Conservation (phyloP, 2,329 filamentous ascomycete genomes). For the Penicillium paneum region DNA sequence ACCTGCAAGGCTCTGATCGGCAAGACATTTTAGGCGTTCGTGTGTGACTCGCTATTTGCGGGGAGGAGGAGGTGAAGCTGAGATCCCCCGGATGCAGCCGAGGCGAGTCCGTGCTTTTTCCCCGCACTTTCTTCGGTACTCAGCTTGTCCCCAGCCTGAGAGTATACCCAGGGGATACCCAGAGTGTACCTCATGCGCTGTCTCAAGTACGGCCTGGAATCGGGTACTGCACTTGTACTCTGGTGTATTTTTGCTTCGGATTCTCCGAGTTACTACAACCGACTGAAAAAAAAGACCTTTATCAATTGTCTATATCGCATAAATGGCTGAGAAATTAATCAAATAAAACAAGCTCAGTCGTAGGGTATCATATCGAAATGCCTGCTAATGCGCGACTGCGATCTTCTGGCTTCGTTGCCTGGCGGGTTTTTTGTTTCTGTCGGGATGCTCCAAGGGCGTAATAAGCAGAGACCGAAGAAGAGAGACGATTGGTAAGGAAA, state of each 20-base stretch:
- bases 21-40: not conserved
- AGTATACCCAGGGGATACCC: slow-evolving; percentile 3
- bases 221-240: slow-evolving; percentile 2
- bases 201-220: not conserved
- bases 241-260: not conserved
- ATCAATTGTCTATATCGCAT: slow-evolving; percentile 12
- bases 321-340: slow-evolving; percentile 15
- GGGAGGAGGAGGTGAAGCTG: not conserved
- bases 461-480: not conserved
- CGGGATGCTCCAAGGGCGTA: slow-evolving; percentile 13
- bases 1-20: not conserved
- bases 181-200: slow-evolving; percentile 2
- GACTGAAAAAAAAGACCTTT: slow-evolving; percentile 1
- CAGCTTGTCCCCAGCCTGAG: not conserved
- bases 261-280: not conserved
- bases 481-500: not conserved
- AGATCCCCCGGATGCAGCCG: slow-evolving; percentile 4
- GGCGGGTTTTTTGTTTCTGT: slow-evolving; percentile 13
- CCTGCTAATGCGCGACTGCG: slow-evolving; percentile 41
- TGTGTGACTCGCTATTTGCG: not conserved
- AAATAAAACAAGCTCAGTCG: slow-evolving; percentile 36
- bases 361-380: slow-evolving; percentile 46
- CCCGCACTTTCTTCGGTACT: slow-evolving; percentile 20
- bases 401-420: slow-evolving; percentile 28
- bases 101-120: slow-evolving; percentile 24